Percentiles rank a stretch among this genome's conserved stretches.
These are phyloP conservation scores for Tricholoma sp. DNA, from an alignment of 768 basidiomycete genomes.

Conservation along the genomic window DNA sequence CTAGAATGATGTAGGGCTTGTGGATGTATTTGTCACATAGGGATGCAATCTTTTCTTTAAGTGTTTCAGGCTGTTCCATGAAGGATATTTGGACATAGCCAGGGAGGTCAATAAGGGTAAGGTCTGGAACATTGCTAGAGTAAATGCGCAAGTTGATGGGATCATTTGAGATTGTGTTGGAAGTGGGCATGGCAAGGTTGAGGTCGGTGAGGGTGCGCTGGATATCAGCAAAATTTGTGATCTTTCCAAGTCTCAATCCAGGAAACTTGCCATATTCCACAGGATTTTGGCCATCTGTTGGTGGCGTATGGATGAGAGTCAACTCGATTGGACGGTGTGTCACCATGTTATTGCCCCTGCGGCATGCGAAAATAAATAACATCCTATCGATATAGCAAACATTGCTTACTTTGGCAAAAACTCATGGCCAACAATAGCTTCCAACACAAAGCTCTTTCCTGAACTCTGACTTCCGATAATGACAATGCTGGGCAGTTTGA, in stretches of 20 bases:
- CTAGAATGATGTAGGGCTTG: slow-evolving; percentile 99
- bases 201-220: slow-evolving; percentile 92
- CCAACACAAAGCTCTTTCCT: slow-evolving; percentile 95
- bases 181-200: slow-evolving; percentile 87
- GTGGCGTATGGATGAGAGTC: slow-evolving; percentile 89
- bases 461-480: slow-evolving; percentile 98
- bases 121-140: slow-evolving; percentile 92
- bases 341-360: slow-evolving; percentile 98
- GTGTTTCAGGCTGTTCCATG: slow-evolving; percentile 89
- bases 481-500: slow-evolving; percentile 96
- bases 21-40: slow-evolving; percentile 97
- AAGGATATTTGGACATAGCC: slow-evolving; percentile 95
- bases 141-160: slow-evolving; percentile 97
- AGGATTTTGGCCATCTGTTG: slow-evolving; percentile 45
- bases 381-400: not conserved
- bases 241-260: slow-evolving; percentile 79
- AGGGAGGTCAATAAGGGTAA: slow-evolving; percentile 95
- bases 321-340: slow-evolving; percentile 97
- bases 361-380: slow-evolving; percentile 3
- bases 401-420: slow-evolving; percentile 90
- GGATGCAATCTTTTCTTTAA: slow-evolving; percentile 87
- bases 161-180: slow-evolving; percentile 87
- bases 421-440: slow-evolving; percentile 96
- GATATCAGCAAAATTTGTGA: slow-evolving; percentile 87
- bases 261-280: slow-evolving; percentile 95